phyloP scores from a whole-genome alignment of 2,329 filamentous ascomycete species.

The Ophiostoma populinum region DNA sequence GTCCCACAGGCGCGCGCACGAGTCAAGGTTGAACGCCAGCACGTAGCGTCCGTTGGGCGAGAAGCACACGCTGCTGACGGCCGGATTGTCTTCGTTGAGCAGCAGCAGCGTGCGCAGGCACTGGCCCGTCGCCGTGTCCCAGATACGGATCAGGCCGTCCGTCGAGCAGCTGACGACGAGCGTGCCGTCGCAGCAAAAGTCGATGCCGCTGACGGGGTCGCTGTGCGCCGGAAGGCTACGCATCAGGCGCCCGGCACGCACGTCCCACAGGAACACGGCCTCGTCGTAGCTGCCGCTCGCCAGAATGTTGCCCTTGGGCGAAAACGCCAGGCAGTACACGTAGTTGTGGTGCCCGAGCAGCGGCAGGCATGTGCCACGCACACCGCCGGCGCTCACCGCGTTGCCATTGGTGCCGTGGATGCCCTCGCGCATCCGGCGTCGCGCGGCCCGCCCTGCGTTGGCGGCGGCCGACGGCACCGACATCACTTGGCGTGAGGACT shows the following conservation, averaged over 20 bases:
- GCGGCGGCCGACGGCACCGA: constrained; percentile 2
- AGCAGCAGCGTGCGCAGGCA: constrained; percentile 89
- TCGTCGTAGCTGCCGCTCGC: constrained; percentile 94
- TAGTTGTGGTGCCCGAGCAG: constrained; percentile 90
- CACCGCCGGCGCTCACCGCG: constrained; percentile 9
- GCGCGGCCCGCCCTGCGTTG: constrained; percentile 3
- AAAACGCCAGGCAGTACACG: constrained; percentile 84
- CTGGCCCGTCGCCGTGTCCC: constrained; percentile 90
- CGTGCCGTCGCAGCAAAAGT: constrained; percentile 84
- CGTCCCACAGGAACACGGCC: constrained; percentile 93
- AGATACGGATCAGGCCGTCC: constrained; percentile 82
- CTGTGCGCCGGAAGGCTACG: constrained; percentile 83
- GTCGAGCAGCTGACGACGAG: constrained; percentile 81
- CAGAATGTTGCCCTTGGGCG: constrained; percentile 94
- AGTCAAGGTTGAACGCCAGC: constrained; percentile 80
- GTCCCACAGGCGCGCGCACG: constrained; percentile 82
- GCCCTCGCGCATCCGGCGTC: constrained; percentile 4
- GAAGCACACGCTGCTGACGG: constrained; percentile 79
- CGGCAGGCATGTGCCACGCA: constrained; percentile 27
- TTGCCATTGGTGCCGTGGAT: constrained; percentile 6
- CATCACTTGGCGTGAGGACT: neutral
- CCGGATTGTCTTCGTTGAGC: constrained; percentile 89
- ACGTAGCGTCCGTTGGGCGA: constrained; percentile 88
- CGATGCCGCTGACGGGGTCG: constrained; percentile 83
- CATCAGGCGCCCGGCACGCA: constrained; percentile 75